Evolutionary conservation across 352 stramenopile genomes (phyloP), one percentile per base, ranked within the genome.

Genomic region (Phytopythium cucurbitacearum): DNA sequence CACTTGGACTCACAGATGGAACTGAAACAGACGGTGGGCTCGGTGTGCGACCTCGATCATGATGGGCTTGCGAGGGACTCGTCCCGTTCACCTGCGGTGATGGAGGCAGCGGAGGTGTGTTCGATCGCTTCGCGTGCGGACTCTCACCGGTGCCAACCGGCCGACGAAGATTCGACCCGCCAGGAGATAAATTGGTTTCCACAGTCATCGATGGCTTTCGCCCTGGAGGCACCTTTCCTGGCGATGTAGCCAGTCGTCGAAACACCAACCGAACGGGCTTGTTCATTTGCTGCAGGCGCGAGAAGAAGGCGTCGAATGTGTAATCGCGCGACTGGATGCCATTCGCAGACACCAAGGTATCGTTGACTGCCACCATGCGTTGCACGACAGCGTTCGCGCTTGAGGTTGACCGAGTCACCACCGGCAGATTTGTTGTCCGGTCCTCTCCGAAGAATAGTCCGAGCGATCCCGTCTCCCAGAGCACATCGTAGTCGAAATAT

Each of bases 371-470:
- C 11, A 95, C 85, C 53, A 81, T 83, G 10, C 69, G 70, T 45
- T 85, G 71, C 35, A 95, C 79, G 8, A 87, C 66, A 11, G 77
- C 68, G 47, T 87, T 91, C 11, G 83, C 78, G 13, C 68, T 85
- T 1, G 78, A 57, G 41, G 80, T 87, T 1, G 79, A 83, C 11
- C 85, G 69, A 34, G 82, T 95, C 36, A 95, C 77, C n/a, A 95
- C 76, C 0, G 85, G 85, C 11, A 88, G 67, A 10, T 76, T 85
- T 0, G 80, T 89, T 3, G 63, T 40, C 10, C 73, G 71, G 40
- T 95, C 73, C 53, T 95, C 85, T 0, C 78, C 85, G 60, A 95
- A 95, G 54, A 91, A 91, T 28, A 95, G 38, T n/a, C 85, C 85
- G 5, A 95, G 51, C 5, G 80, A 85, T 0, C 85, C 85, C 0